phyloP scores from a whole-genome alignment of 2,329 filamentous ascomycete species.

The Sporothrix pseudoabietina region DNA sequence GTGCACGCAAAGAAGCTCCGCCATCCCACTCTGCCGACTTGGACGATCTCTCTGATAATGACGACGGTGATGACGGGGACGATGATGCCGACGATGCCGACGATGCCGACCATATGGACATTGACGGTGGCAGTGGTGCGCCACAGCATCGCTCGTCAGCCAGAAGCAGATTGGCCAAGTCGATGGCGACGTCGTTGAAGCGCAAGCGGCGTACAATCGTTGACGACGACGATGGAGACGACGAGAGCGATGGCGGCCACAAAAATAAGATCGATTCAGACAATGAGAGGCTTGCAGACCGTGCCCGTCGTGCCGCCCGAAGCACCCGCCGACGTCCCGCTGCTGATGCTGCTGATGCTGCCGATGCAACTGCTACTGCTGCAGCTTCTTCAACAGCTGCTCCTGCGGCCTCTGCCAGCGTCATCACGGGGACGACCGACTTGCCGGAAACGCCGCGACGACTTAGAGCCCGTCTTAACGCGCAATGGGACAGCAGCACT shows the following conservation, averaged over 20 bases:
- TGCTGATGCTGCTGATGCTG: background rate
- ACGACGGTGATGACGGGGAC: background rate
- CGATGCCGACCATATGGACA: slow-evolving; percentile 21
- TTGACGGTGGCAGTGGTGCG: slow-evolving; percentile 22
- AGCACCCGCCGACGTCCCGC: slow-evolving; percentile 6
- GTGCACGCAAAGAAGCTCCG: slow-evolving; percentile 36
- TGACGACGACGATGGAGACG: slow-evolving; percentile 20
- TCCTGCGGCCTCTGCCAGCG: background rate
- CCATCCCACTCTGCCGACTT: slow-evolving; percentile 11
- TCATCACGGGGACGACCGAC: background rate
- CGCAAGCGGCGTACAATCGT: slow-evolving; percentile 27
- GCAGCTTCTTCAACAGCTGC: background rate
- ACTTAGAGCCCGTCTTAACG: background rate
- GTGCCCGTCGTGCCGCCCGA: background rate
- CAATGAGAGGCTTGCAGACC: background rate
- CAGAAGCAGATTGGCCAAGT: background rate
- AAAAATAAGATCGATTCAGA: background rate
- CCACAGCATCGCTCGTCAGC: background rate
- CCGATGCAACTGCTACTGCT: background rate
- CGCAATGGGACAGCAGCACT: background rate
- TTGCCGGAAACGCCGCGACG: slow-evolving; percentile 15
- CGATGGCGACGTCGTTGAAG: slow-evolving; percentile 31
- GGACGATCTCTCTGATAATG: background rate
- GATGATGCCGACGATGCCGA: slow-evolving; percentile 2
- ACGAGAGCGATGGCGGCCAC: slow-evolving; percentile 18